A percentile compares a stretch with the other conserved stretches of the same genome.
Evolutionary conservation across 495 filamentous ascomycete species (phyloP).

Genomic region (Tuber indicum): DNA sequence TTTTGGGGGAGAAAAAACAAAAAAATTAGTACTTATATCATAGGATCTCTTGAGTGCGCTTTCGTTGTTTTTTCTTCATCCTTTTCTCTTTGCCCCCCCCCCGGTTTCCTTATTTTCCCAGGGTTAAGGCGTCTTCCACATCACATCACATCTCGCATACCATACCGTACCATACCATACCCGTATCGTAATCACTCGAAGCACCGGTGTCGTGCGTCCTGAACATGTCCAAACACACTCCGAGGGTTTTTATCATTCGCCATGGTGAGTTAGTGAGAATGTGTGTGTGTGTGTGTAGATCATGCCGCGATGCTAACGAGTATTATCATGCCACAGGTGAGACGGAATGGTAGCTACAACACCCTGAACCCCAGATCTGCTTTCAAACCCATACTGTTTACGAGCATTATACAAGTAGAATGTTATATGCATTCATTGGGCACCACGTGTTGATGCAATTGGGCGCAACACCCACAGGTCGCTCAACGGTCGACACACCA

Average conservation of each 20-base stretch:
- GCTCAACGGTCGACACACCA: conserved; percentile 83
- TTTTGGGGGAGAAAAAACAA: no score
- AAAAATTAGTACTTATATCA: background rate
- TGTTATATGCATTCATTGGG: background rate
- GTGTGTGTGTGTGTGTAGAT: background rate
- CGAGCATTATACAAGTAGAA: background rate
- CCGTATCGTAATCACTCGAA: background rate
- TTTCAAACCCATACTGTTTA: background rate
- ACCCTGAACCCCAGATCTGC: background rate
- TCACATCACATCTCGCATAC: background rate
- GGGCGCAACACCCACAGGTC: conserved; percentile 51
- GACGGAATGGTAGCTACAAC: conserved; percentile 25
- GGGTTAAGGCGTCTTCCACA: background rate
- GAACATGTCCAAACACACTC: conserved; percentile 13
- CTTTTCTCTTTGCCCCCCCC: background rate
- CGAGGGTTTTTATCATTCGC: conserved; percentile 31
- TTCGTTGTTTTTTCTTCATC: background rate
- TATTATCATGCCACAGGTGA: conserved; percentile 10
- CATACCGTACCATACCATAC: background rate
- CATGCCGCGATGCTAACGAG: background rate
- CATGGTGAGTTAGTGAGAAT: conserved; percentile 16
- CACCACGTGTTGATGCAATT: conserved; percentile 4
- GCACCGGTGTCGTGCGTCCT: background rate
- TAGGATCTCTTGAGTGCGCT: background rate
- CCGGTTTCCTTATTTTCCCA: background rate